Evolutionary conservation across 2,329 filamentous ascomycete species (phyloP), one percentile per base, ranked within the genome.

Genomic region (Paecilomyces dactylethromorphus): DNA sequence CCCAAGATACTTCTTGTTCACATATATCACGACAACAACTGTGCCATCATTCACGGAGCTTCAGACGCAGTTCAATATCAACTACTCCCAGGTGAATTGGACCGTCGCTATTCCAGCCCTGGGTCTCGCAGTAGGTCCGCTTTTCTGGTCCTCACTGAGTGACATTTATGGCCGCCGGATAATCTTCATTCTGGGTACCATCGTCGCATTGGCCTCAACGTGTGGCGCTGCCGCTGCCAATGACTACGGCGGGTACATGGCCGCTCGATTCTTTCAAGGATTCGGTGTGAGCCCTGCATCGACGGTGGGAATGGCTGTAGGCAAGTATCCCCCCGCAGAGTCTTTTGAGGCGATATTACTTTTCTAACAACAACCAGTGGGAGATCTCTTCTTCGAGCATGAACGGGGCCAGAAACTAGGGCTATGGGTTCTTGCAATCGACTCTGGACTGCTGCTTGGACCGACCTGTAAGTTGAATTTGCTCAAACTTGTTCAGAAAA

Each of bases 221-320:
- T 69, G 78, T 24, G 76, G 77, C 2, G 74, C 74, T 11, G 78
- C 76, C 3, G 66, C 71, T 60, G 78, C 72, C 64, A 67, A 68
- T 29, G 69, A 58, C 3, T 82, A 82, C 64, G 63, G 68, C 1
- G 77, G 77, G 0, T 85, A 85, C 67, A 83, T 85, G 81, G 78
- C 79, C n/a, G 81, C 80, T 1, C 72, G 83, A 2, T 84, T 85
- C 64, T 83, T 85, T 64, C 82, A 85, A 65, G 83, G 83, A 0
- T 73, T 85, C 10, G 82, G 82, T 0, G 81, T 82, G 13, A 78
- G 78, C 50, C 82, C 82, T 3, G 81, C 79, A 1, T 75, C 80
- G 3, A 84, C 80, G 1, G 79, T 85, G 12, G 83, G 83, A 0
- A 74, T 85, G 66, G 81, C 81, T 26, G 76, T 84, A 32, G 70